Conservation (phyloP, 176 grass and related monocot genomes). For the Cocos nucifera region DNA sequence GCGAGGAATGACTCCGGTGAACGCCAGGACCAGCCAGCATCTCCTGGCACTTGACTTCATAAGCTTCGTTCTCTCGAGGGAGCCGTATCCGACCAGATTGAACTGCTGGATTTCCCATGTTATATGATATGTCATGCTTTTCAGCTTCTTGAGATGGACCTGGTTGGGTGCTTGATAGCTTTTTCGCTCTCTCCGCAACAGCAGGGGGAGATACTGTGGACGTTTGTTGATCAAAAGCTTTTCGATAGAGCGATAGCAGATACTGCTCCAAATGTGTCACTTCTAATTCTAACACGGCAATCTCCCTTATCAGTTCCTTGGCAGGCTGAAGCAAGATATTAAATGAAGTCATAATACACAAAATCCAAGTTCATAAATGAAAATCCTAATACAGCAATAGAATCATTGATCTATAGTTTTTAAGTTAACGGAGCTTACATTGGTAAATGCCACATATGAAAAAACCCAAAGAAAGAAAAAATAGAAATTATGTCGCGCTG, state of each 20-base stretch:
- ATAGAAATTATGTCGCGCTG: no score
- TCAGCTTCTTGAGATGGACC: slow-evolving; percentile 18
- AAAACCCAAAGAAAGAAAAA: no score
- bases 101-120: slow-evolving; percentile 9
- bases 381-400: no score
- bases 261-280: slow-evolving; percentile 98
- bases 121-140: slow-evolving; percentile 13
- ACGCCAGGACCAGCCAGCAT: slow-evolving; percentile 25
- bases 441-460: no score
- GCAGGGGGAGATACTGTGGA: slow-evolving; percentile 40
- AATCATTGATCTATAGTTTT: no score
- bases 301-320: slow-evolving; percentile 91
- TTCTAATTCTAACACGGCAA: slow-evolving; percentile 72
- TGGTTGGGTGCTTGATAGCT: slow-evolving; percentile 5
- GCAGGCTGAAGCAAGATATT: slow-evolving; percentile 59
- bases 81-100: slow-evolving; percentile 24
- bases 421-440: no score
- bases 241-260: slow-evolving; percentile 76
- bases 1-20: slow-evolving; percentile 46
- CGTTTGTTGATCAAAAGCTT: slow-evolving; percentile 72
- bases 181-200: slow-evolving; percentile 15
- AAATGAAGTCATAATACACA: no score
- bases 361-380: no score
- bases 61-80: slow-evolving; percentile 30
- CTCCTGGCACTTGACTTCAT: slow-evolving; percentile 17